Base-by-base conservation (phyloP, 1,139 yeast genomes). In the Pichia sp. region DNA sequence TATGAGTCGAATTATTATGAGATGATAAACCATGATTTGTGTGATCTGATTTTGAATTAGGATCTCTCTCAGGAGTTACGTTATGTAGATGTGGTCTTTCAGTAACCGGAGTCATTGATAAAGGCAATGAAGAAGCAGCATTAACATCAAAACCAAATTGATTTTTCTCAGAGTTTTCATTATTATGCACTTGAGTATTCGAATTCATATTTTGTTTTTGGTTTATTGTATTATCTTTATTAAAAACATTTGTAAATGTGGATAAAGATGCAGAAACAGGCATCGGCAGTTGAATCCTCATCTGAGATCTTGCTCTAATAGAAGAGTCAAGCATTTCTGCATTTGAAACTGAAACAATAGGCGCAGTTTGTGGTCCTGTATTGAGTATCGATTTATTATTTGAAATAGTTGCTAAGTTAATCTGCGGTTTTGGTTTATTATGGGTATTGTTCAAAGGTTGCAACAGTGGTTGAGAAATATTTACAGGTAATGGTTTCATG, bases 51-150 rank as follows among this genome's bases (percentile, higher is more conserved):
- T n/a, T n/a, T n/a, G n/a, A n/a, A 20, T 11, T 13, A 4, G 22
- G 1, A 8, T 24, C 41, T 23, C 30, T 39, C 5, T 48, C 48
- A 7, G 51, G 48, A 1, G 48, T 38, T 5, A 32, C 29, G 8
- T 26, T n/a, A 9, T 25, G 29, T 6, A 35, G 22, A 31, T 30
- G 30, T 11, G 47, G 40, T 10, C 70, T 78, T 52, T 82, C 93
- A 1, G 84, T 71, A 2, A 82, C 78, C 1, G 91, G 93, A 0
- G 93, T 82, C 93, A 82, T 82, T 0, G 85, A 72, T 52, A 80
- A 64, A 13, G 82, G 76, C 19, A 70, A 56, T 65, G 55, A 76
- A 71, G 50, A 78, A 69, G 36, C 88, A 83, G 66, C 78, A 78
- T 55, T 82, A 83, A 57, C 81, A 38, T 56, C 56, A 34, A 57